Evolutionary conservation across 2,329 filamentous ascomycete genomes (phyloP), one percentile per base, ranked within the genome.

Genomic region (Teratosphaeria viscida): DNA sequence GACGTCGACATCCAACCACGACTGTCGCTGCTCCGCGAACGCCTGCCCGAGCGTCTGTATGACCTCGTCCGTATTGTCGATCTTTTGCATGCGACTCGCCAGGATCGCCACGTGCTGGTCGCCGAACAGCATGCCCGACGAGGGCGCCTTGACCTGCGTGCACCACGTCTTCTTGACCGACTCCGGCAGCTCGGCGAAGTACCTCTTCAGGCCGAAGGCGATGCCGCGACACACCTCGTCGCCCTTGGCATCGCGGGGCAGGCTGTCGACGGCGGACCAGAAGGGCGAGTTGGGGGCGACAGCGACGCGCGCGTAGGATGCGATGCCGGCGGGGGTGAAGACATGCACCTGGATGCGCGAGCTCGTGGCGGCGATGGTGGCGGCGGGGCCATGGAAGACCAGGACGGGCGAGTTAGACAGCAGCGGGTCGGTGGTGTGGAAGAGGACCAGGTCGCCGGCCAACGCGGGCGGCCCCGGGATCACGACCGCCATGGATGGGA

Each of bases 321-420:
- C 88, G 67, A 95, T 87, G 65, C 94, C 94, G 64, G 90, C 92
- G 2, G 90, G 85, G 62, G 89, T 89, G 77, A 95, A 90, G 75
- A 99, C 84, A 75, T 97, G 94, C 64, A 94, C 84, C 78, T 97
- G 92, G 66, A 97, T 92, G 74, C 94, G 88, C 63, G 92, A 96
- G 76, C 88, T 92, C 76, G 95, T 95, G 69, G 89, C 86, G 52
- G 90, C 95, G 34, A 92, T 91, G 54, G 92, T 92, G 29, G 72
- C 64, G 5, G 72, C 70, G 16, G 91, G 85, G 14, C 92, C 92
- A 74, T 96, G 90, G 80, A 97, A 96, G 74, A 96, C 82, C 66
- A 97, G 81, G 67, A 97, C 81, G 57, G 92, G 85, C 63, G 91
- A 81, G 76, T 92, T 83, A 74, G 87, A 87, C 59, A 95, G 86